These are phyloP conservation scores for Ustilago curta DNA, from an alignment of 1,284 basidiomycete genomes.

Conservation along the genomic window DNA sequence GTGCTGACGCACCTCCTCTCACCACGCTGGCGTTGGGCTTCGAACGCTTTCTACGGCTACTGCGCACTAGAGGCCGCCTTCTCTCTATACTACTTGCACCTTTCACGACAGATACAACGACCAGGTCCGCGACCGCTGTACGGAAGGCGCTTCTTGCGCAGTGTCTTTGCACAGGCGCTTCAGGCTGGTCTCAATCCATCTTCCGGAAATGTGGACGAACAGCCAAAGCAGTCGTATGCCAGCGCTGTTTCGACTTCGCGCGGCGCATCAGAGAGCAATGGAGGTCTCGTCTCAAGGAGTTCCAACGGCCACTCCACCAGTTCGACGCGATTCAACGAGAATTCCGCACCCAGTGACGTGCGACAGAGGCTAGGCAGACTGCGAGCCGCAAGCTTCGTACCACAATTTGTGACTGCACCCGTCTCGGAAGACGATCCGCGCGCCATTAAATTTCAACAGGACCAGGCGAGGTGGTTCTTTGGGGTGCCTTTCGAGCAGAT, in stretches of 20 bases:
- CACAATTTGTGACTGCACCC: slow-evolving; percentile 50
- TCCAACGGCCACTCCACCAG: slow-evolving; percentile 5
- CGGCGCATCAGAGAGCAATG: background rate
- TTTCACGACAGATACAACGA: slow-evolving; percentile 41
- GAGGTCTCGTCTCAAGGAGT: background rate
- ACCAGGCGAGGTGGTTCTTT: slow-evolving; percentile 62
- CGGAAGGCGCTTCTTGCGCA: slow-evolving; percentile 42
- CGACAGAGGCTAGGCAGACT: slow-evolving; percentile 38
- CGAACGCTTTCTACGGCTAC: slow-evolving; percentile 39
- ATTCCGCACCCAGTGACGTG: slow-evolving; percentile 17
- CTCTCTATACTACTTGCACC: slow-evolving; percentile 60
- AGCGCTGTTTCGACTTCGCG: slow-evolving; percentile 17
- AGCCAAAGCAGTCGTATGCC: slow-evolving; percentile 18
- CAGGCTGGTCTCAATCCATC: slow-evolving; percentile 44
- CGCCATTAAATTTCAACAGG: slow-evolving; percentile 55
- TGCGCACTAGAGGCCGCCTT: slow-evolving; percentile 50
- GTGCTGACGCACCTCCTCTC: slow-evolving; percentile 6
- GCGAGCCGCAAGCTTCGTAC: slow-evolving; percentile 49
- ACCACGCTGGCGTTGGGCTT: slow-evolving; percentile 20
- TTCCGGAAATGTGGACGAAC: background rate
- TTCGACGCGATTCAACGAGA: slow-evolving; percentile 2
- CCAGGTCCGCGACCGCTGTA: slow-evolving; percentile 46
- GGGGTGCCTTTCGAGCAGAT: slow-evolving; percentile 45
- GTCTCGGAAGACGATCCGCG: slow-evolving; percentile 57
- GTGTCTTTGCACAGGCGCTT: slow-evolving; percentile 52